Percentiles rank a stretch among this genome's conserved stretches.
Conservation (phyloP, 257 asterid species). For the Anisodus tanguticus region DNA sequence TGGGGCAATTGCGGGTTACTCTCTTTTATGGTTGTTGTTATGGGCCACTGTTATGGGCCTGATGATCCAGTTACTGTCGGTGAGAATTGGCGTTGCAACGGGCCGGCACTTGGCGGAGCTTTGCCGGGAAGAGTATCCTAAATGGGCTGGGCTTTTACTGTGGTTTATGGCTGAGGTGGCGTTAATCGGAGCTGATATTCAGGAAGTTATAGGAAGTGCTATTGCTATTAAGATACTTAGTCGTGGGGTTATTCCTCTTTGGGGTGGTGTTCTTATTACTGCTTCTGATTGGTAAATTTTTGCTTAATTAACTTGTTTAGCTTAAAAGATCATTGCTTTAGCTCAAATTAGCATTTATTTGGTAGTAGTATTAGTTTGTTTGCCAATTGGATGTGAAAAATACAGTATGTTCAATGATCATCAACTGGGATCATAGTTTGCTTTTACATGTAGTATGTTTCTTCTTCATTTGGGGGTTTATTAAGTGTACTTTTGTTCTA, state of each 20-base stretch:
- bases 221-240: conserved; percentile 90
- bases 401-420: not conserved
- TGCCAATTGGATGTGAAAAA: not conserved
- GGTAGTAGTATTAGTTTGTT: not conserved
- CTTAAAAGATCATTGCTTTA: not conserved
- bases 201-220: conserved; percentile 97
- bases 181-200: conserved; percentile 92
- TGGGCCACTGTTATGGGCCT: conserved; percentile 95
- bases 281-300: conserved; percentile 82
- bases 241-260: conserved; percentile 71
- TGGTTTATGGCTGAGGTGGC: conserved; percentile 98
- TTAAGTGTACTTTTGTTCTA: not conserved
- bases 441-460: not conserved
- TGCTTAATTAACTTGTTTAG: not conserved
- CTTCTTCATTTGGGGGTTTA: not conserved
- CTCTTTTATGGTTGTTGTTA: conserved; percentile 79
- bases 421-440: not conserved
- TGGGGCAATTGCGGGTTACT: conserved; percentile 94
- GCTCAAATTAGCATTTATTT: not conserved
- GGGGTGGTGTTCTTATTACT: conserved; percentile 92
- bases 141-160: conserved; percentile 74
- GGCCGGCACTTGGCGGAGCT: conserved; percentile 95
- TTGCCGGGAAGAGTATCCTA: conserved; percentile 87
- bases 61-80: conserved; percentile 80
- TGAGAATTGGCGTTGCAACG: conserved; percentile 85